These are phyloP conservation scores for Globisporangium alternatum DNA, from an alignment of 352 stramenopile genomes.

Conservation along the genomic window DNA sequence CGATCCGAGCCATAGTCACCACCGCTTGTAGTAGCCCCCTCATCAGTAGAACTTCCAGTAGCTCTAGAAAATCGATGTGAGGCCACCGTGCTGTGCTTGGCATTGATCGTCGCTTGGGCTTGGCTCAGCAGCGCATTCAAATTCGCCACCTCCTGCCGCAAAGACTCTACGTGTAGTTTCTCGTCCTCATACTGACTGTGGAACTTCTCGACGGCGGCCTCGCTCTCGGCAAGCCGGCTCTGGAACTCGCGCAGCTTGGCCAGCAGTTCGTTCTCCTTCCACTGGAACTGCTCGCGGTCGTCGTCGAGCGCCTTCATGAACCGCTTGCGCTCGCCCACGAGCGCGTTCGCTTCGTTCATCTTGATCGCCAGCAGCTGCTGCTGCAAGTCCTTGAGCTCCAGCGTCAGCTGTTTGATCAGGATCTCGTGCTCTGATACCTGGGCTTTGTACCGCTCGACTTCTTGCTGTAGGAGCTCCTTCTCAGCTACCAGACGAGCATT, in stretches of 20 bases:
- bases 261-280: conserved; percentile 60
- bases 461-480: conserved; percentile 18
- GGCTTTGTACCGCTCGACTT: conserved; percentile 22
- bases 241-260: conserved; percentile 45
- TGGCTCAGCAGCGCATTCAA: conserved; percentile 63
- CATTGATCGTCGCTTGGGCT: conserved; percentile 48
- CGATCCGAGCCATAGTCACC: conserved; percentile 22
- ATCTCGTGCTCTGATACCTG: conserved; percentile 23
- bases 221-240: conserved; percentile 43
- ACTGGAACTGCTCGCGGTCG: conserved; percentile 45
- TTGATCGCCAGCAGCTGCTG: conserved; percentile 57
- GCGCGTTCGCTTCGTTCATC: conserved; percentile 44
- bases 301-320: conserved; percentile 50
- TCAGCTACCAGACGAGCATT: conserved; percentile 28
- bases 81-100: conserved; percentile 25
- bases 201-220: conserved; percentile 54
- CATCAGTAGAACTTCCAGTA: neutral
- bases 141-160: conserved; percentile 63
- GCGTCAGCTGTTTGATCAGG: conserved; percentile 24
- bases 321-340: conserved; percentile 52
- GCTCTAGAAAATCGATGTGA: neutral
- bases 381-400: conserved; percentile 36
- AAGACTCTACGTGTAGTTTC: conserved; percentile 59
- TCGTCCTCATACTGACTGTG: conserved; percentile 79
- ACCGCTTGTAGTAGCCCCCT: neutral